phyloP scores from a whole-genome alignment of 345 rosid species.

The Corchorus olitorius region DNA sequence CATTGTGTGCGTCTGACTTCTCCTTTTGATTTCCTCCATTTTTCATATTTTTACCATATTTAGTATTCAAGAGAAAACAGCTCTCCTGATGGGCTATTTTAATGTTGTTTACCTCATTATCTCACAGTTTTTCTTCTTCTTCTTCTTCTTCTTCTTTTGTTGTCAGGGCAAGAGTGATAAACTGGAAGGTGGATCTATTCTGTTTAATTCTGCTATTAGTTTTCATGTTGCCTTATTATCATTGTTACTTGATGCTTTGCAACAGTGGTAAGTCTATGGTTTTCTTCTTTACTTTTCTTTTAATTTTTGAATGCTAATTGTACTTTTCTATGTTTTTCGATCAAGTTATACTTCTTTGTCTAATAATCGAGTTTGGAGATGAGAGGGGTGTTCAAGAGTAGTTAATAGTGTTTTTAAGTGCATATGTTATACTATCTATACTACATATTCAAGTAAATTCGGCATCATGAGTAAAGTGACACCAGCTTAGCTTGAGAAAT shows the following conservation, averaged over 20 bases:
- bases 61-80: background rate
- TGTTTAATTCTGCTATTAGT: conserved; percentile 87
- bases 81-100: background rate
- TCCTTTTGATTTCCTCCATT: background rate
- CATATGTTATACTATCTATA: too few relatives aligned
- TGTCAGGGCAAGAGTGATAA: conserved; percentile 85
- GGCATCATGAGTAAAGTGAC: too few relatives aligned
- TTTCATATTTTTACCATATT: background rate
- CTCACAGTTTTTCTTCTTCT: background rate
- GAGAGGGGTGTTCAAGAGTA: background rate
- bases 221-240: conserved; percentile 95
- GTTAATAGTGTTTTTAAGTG: background rate
- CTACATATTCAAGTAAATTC: too few relatives aligned
- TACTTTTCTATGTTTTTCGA: background rate
- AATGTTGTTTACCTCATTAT: background rate
- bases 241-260: conserved; percentile 96
- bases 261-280: conserved; percentile 61
- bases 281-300: too few relatives aligned
- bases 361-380: conserved; percentile 1
- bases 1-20: background rate
- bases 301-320: background rate
- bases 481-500: too few relatives aligned
- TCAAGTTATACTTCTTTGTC: background rate
- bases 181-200: conserved; percentile 96
- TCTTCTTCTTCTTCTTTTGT: background rate